Evolutionary conservation across 768 basidiomycete genomes (phyloP), one percentile per base, ranked within the genome.

Genomic region (Pulveroboletus ravenelii): DNA sequence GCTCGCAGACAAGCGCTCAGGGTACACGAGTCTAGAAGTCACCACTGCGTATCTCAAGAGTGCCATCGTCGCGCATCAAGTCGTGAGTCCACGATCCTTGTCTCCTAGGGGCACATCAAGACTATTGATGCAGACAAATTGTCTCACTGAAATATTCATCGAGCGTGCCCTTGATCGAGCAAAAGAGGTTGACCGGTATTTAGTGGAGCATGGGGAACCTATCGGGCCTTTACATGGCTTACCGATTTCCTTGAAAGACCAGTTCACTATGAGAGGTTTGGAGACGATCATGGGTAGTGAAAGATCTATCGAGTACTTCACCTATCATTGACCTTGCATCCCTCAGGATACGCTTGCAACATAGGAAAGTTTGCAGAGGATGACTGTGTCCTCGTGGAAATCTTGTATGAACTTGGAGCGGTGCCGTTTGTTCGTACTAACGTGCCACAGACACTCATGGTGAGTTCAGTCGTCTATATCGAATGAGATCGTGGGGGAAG

Each of bases 401-500:
- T 88, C 30, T 69, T 91, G 18, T 75, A 80, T 49, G 75, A 77
- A 6, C 72, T 74, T 10, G 89, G 90, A 2, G 89, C 87, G 1
- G 78, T 90, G 3, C 75, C 81, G 0, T 89, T 82, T 53, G 83
- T 87, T 32, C 81, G 80, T 54, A 89, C 86, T 0, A 89, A 89
- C 61, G 70, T 88, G 17, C 86, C 87, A 1, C 88, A 90, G 63
- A 86, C 87, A 0, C 69, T 89, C 10, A 84, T 87, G 85, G 86
- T 82, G 63, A 47, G 66, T 42, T 44, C 14, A 18, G 9, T 20
- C 6, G 25, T 39, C 18, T 5, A 38, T 1, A 9, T 20, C 1
- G 4, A 25, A 27, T 10, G 41, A 41, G 34, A 44, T 31, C 5
- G 13, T 14, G 2, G n/a, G 31, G 31, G 9, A 29, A 46, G n/a